Conservation (phyloP, 2,329 filamentous ascomycete genomes). For the Pseudomassariella vexata region DNA sequence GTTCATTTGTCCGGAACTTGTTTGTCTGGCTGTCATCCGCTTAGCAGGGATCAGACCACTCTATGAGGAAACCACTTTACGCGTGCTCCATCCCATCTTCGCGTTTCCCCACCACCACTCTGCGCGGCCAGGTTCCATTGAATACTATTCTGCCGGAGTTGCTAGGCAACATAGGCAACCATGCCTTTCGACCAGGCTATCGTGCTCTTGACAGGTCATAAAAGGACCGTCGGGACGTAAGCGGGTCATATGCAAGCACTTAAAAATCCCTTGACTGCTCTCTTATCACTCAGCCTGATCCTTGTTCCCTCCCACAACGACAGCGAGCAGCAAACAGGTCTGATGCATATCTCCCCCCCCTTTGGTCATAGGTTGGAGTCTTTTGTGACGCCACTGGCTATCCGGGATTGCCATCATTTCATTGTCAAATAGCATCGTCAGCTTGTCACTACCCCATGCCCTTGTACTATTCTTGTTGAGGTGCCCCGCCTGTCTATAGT, state of each 20-base stretch:
- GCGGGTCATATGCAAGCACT: constrained; percentile 27
- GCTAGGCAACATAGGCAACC: constrained; percentile 26
- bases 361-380: constrained; percentile 2
- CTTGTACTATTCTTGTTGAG: constrained; percentile 15
- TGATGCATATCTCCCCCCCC: constrained; percentile 5
- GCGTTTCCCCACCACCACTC: constrained; percentile 15
- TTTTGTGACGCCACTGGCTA: constrained; percentile 1
- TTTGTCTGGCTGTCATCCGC: constrained; percentile 2
- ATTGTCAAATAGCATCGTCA: constrained; percentile 14
- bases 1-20: background rate
- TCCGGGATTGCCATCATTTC: constrained; percentile 15
- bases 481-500: constrained; percentile 18
- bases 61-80: constrained; percentile 28
- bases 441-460: constrained; percentile 15
- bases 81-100: constrained; percentile 26
- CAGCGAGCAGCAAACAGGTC: constrained; percentile 5
- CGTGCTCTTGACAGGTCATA: constrained; percentile 13
- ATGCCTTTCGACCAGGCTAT: constrained; percentile 18
- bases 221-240: too few species aligned
- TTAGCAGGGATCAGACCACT: constrained; percentile 19
- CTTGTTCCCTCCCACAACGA: constrained; percentile 4
- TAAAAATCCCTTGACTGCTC: constrained; percentile 16
- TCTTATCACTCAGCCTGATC: constrained; percentile 5
- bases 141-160: constrained; percentile 20
- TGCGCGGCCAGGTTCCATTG: constrained; percentile 17